Evolutionary conservation across 495 filamentous ascomycete genomes (phyloP).

Genomic region (Podospora sp.): DNA sequence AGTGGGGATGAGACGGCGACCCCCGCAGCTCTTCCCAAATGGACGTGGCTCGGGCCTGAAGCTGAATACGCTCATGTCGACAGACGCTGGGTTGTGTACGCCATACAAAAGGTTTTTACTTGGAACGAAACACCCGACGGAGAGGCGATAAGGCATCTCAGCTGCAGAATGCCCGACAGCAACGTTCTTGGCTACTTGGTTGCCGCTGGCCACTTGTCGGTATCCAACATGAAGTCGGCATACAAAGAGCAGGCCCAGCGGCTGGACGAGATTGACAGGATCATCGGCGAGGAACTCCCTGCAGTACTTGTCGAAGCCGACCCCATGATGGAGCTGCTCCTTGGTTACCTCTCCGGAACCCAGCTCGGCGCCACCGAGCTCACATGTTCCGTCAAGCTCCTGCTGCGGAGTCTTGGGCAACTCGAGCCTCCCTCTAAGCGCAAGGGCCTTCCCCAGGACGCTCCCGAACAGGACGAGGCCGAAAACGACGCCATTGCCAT

Average conservation of each 20-base stretch:
- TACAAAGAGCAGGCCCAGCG: conserved; percentile 54
- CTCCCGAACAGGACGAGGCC: conserved; percentile 26
- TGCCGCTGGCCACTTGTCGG: conserved; percentile 61
- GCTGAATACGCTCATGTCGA: conserved; percentile 49
- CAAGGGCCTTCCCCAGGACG: conserved; percentile 21
- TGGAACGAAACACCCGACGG: conserved; percentile 39
- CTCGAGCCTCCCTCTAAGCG: conserved; percentile 42
- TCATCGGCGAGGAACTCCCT: conserved; percentile 60
- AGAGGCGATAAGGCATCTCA: conserved; percentile 42
- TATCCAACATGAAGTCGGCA: conserved; percentile 62
- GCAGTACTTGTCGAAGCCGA: conserved; percentile 62
- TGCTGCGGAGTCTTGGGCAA: conserved; percentile 56
- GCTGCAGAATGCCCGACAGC: conserved; percentile 53
- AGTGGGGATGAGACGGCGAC: conserved; percentile 14
- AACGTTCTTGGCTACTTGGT: conserved; percentile 64
- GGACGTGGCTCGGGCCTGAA: conserved; percentile 45
- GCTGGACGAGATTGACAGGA: conserved; percentile 38
- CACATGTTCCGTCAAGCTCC: conserved; percentile 47
- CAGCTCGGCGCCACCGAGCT: conserved; percentile 51
- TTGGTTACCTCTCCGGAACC: conserved; percentile 56
- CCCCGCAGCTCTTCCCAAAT: conserved; percentile 28
- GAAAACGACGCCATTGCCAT: conserved; percentile 46
- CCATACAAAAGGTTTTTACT: conserved; percentile 52
- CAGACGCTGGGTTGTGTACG: conserved; percentile 55
- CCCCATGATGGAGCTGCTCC: conserved; percentile 60